Evolutionary conservation across 805 yeast species (phyloP), one percentile per base, ranked within the genome.

Genomic region (Saturnispora diversa): DNA sequence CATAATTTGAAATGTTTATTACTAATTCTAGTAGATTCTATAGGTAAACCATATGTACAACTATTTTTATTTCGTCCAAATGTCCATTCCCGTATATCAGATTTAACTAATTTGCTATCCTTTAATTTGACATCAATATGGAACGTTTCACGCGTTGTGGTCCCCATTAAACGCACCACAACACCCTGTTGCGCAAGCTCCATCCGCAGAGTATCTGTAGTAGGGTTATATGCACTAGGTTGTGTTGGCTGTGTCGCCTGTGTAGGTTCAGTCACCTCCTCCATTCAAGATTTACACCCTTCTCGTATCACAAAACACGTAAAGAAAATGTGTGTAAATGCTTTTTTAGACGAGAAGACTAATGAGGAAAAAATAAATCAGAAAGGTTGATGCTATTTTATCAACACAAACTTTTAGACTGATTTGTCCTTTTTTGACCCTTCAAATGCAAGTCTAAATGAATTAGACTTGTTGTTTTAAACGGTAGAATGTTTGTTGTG

Each of bases 1-100:
- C 87, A 77, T 6, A 88, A 64, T 55, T 61, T 62, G 45, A 74
- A 74, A 62, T 88, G 97, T 41, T 69, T 65, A 52, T 83, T 84
- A 39, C 92, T 82, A 25, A 87, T 66, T 39, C 88, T 64, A 22
- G 84, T 72, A 15, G 83, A 70, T 33, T 74, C 69, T 6, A 70
- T 63, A 7, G 73, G 76, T 42, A 86, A 63, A 29, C 65, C 64
- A 50, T 81, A 74, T 50, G 84, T 95, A 45, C 82, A 77, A 10
- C 53, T 50, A 29, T 66, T 69, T 2, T 60, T 55, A 44, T 81
- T 76, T 48, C 97, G 70, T 0, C 97, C 97, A 62, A 87, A 62
- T 4, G 52, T 36, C 67, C 67, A 63, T 39, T 63, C 67, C 39
- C 41, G 41, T 20, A 35, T 37, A 12, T 46, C 47, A 19, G 30